These are phyloP conservation scores for Pseudocercospora pini-densiflorae DNA, from an alignment of 2,329 filamentous ascomycete species.

Conservation along the genomic window DNA sequence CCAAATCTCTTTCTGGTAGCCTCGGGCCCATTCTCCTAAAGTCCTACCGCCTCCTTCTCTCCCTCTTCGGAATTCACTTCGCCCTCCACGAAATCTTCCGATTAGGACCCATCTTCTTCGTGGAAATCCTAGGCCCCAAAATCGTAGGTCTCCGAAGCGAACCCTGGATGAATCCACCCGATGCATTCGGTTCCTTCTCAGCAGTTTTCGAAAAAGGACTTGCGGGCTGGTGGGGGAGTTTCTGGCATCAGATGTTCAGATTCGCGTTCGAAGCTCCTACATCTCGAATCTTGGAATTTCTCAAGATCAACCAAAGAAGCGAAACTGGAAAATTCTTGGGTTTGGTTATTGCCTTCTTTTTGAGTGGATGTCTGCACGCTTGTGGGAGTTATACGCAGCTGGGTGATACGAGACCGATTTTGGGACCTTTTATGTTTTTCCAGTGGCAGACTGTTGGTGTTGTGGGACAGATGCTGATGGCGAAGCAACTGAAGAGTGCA, in stretches of 20 bases:
- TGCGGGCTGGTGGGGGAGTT: constrained; percentile 79
- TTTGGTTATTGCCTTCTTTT: constrained; percentile 62
- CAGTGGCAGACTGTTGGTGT: constrained; percentile 70
- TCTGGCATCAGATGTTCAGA: constrained; percentile 92
- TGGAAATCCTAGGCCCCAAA: constrained; percentile 61
- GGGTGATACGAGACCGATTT: constrained; percentile 61
- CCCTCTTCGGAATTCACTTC: constrained; percentile 60
- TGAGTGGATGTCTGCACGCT: constrained; percentile 72
- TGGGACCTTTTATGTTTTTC: constrained; percentile 70
- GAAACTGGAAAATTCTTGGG: constrained; percentile 46
- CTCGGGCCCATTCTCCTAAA: constrained; percentile 50
- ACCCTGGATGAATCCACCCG: constrained; percentile 63
- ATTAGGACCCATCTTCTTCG: constrained; percentile 64
- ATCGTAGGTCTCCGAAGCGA: constrained; percentile 64
- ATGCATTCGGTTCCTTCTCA: constrained; percentile 58
- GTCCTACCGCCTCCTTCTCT: constrained; percentile 62
- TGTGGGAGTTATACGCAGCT: constrained; percentile 70
- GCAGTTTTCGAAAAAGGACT: constrained; percentile 71
- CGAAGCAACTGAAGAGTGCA: constrained; percentile 31
- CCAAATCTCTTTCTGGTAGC: constrained; percentile 39
- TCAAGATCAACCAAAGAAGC: constrained; percentile 40
- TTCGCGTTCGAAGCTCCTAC: constrained; percentile 69
- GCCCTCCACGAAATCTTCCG: constrained; percentile 67
- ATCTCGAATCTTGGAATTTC: constrained; percentile 47
- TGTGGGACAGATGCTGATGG: constrained; percentile 58